Conservation (phyloP, 179 eudicot genomes). For the Carnegiea gigantea region DNA sequence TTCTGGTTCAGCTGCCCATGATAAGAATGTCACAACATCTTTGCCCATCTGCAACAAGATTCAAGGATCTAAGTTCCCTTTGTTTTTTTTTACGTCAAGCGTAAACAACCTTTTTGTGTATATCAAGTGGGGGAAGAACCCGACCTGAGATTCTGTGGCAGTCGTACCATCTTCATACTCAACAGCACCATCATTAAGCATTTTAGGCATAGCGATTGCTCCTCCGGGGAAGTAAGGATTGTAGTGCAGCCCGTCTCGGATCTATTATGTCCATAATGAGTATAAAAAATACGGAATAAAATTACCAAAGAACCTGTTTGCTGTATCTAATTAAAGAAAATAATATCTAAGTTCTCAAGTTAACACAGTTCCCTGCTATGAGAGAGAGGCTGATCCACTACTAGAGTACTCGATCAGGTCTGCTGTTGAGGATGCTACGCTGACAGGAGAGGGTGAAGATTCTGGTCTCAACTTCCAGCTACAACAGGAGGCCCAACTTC, state of each 20-base stretch:
- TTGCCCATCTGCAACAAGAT: constrained; percentile 78
- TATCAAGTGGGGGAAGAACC: neutral
- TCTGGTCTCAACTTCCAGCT: neutral
- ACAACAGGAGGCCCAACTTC: neutral
- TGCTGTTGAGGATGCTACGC: neutral
- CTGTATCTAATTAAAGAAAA: neutral
- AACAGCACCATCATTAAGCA: constrained; percentile 93
- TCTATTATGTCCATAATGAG: constrained; percentile 37
- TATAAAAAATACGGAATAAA: neutral
- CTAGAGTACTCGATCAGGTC: too few relatives aligned
- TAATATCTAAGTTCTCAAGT: neutral
- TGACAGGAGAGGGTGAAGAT: neutral
- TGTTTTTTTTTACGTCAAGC: constrained; percentile 1
- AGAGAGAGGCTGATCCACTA: neutral
- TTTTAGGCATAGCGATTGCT: constrained; percentile 98
- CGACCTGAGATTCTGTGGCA: constrained; percentile 96
- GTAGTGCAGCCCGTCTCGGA: constrained; percentile 88
- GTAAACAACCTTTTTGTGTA: constrained; percentile 11
- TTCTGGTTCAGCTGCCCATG: constrained; percentile 99
- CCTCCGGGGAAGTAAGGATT: constrained; percentile 99
- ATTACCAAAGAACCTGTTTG: neutral
- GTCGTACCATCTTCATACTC: constrained; percentile 96
- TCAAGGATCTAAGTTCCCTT: neutral
- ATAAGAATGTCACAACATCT: constrained; percentile 73
- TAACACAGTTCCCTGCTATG: neutral